Base-by-base conservation (phyloP, 2,329 filamentous ascomycete genomes). In the Arthrobotrys musiformis region DNA sequence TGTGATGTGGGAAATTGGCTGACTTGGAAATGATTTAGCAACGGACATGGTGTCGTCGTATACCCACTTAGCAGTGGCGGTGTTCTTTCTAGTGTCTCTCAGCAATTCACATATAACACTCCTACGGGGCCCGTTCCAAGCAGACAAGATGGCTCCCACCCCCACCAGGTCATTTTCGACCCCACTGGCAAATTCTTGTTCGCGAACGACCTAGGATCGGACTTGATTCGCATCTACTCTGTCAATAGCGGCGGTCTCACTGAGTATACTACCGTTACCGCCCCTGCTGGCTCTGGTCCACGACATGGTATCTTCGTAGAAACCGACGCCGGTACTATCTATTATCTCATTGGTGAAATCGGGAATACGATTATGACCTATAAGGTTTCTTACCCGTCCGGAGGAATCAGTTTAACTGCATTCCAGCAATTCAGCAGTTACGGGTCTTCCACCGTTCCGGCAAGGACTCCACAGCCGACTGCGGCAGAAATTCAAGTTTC, bases 171-270 rank as follows among this genome's bases (percentile, higher is more conserved):
- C 17, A 82, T 91, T 62, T 81, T 90, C 35, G 90, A 92, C 81
- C 90, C 90, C 4, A 90, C 88, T 0, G 87, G 87, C 4, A 81
- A 85, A 22, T 92, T 87, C 82, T 80, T 92, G 30, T 81, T 92
- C 9, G 86, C 89, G 4, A 90, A 90, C 0, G 91, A 92, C 79
- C 85, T 93, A 4, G 89, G 90, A 48, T 86, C 87, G 0, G 91
- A 92, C 80, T 80, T 88, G 4, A 82, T 92, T 48, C 89, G 87
- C 79, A 83, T 88, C 84, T 92, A 88, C 81, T 81, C 83, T 64
- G 85, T 90, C 5, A 19, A 19, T 80, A 1, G 19, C 1, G 11
- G 40, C n/a, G 42, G 61, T 8, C 7, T 86, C 30, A 83, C 88
- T 6, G 81, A 80, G 17, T 82, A 85, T 78, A 85, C 84, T 24